These are phyloP conservation scores for Zygosaccharomyces rouxii DNA, from an alignment of 805 yeast species.

Conservation along the genomic window DNA sequence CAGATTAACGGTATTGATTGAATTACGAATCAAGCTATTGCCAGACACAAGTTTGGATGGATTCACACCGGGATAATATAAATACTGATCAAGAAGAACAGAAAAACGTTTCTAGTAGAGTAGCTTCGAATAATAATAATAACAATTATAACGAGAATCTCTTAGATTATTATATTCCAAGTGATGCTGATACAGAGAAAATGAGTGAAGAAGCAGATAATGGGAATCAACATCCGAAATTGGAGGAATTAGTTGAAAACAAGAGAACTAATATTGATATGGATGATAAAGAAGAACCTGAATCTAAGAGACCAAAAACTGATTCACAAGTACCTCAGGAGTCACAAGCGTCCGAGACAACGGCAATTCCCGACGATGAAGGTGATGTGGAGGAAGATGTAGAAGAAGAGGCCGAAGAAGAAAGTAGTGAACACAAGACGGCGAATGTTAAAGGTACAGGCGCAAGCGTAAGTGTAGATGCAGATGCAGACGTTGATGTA, in stretches of 20 bases:
- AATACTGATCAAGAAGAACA: constrained; percentile 11
- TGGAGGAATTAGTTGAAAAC: constrained; percentile 21
- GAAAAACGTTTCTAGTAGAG: constrained; percentile 27
- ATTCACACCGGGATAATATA: neutral
- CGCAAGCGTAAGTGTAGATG: constrained; percentile 16
- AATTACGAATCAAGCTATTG: neutral
- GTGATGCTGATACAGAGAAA: constrained; percentile 90
- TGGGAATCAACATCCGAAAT: constrained; percentile 7
- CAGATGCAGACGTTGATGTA: constrained; percentile 20
- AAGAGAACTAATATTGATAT: constrained; percentile 9
- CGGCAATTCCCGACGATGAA: constrained; percentile 9
- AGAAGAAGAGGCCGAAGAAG: constrained; percentile 13
- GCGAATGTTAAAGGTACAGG: constrained; percentile 19
- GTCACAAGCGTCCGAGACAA: neutral
- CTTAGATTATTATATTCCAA: constrained; percentile 35
- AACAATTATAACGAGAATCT: constrained; percentile 51
- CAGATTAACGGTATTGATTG: neutral
- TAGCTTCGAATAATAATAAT: constrained; percentile 20
- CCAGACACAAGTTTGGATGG: neutral
- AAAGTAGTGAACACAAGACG: constrained; percentile 8
- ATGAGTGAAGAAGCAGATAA: constrained; percentile 47
- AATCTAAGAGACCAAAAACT: neutral
- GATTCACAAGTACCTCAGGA: constrained; percentile 3
- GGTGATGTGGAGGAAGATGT: constrained; percentile 15
- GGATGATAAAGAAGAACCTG: constrained; percentile 1